These are phyloP conservation scores for Bathelium albidoporum DNA, from an alignment of 495 filamentous ascomycete genomes.

Conservation along the genomic window DNA sequence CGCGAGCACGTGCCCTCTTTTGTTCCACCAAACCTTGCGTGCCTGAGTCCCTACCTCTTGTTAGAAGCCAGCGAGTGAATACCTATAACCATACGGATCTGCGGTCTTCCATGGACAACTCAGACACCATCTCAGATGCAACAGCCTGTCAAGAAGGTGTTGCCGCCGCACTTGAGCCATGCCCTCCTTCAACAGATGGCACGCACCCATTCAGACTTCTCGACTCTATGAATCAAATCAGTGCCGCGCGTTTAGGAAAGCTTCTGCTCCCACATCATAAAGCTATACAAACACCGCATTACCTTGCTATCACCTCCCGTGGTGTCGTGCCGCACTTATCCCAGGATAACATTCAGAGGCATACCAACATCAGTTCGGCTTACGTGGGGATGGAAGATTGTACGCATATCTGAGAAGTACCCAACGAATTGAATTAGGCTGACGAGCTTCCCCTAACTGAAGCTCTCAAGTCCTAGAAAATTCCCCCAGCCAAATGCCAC, in stretches of 20 bases:
- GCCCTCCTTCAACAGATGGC: constrained; percentile 18
- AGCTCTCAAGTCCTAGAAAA: constrained; percentile 64
- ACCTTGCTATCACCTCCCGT: constrained; percentile 66
- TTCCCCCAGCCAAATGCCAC: constrained; percentile 41
- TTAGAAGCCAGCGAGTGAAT: too few relatives aligned
- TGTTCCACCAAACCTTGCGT: too few relatives aligned
- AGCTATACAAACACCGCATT: constrained; percentile 68
- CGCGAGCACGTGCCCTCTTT: neutral
- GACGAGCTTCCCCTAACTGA: constrained; percentile 25
- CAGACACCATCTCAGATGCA: neutral
- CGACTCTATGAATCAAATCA: constrained; percentile 13
- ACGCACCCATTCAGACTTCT: constrained; percentile 33
- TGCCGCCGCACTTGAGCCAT: neutral
- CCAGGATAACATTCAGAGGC: constrained; percentile 64
- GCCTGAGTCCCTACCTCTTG: too few relatives aligned
- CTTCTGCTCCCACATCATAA: constrained; percentile 50
- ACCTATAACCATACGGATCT: too few relatives aligned
- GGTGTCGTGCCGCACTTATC: constrained; percentile 78
- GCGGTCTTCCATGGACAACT: neutral
- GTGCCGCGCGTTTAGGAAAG: constrained; percentile 43
- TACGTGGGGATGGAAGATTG: constrained; percentile 91
- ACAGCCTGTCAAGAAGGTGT: neutral
- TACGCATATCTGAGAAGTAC: constrained; percentile 36
- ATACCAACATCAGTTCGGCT: constrained; percentile 54
- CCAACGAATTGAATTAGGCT: constrained; percentile 23